A percentile compares a stretch with the other conserved stretches of the same genome.
phyloP scores from a whole-genome alignment of 495 filamentous ascomycete genomes.

The Poronia punctata region DNA sequence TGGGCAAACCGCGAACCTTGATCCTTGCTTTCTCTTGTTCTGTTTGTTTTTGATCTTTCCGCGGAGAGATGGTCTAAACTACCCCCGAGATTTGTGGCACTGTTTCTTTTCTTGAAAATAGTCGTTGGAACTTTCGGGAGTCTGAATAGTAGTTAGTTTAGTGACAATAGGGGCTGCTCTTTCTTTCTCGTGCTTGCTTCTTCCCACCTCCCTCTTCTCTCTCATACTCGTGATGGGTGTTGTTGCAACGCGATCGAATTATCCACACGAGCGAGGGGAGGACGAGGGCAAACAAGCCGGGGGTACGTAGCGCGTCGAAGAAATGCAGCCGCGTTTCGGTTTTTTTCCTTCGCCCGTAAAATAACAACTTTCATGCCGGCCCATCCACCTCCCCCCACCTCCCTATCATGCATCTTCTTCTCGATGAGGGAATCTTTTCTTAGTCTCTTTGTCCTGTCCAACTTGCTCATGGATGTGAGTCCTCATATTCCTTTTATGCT shows the following conservation, averaged over 20 bases:
- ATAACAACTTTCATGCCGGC: conserved; percentile 4
- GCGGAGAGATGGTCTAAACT: no score
- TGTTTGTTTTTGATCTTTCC: no score
- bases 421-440: not conserved
- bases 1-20: no score
- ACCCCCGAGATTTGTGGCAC: no score
- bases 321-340: not conserved
- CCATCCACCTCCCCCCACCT: no score
- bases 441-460: not conserved
- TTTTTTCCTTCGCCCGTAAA: not conserved
- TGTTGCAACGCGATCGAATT: not conserved
- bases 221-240: no score
- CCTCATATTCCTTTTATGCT: conserved; percentile 5
- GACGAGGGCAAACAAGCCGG: conserved; percentile 4
- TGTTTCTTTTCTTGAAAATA: no score
- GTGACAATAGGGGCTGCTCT: no score
- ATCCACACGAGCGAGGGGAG: not conserved
- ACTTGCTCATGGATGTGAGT: not conserved
- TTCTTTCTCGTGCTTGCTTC: no score
- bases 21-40: no score
- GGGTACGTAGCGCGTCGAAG: not conserved
- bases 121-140: no score
- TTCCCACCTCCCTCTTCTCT: not conserved
- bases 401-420: conserved; percentile 4
- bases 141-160: no score